Percentiles rank a stretch among this genome's conserved stretches.
Evolutionary conservation across 2,329 filamentous ascomycete species (phyloP).

Genomic region (Dendryphion nanum): DNA sequence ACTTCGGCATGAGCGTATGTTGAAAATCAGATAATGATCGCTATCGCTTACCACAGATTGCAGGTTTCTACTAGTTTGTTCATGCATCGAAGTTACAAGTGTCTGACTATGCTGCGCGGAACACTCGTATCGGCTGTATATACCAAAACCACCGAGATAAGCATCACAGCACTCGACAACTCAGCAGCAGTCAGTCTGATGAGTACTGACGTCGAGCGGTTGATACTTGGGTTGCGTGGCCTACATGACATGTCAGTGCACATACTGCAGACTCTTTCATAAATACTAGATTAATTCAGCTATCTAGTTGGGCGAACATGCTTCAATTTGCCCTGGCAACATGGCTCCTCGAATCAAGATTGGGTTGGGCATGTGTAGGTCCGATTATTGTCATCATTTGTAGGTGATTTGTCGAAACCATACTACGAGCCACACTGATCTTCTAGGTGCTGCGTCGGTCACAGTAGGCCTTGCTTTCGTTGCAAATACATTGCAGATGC

Average conservation of each 20-base stretch:
- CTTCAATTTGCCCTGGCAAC: conserved; percentile 48
- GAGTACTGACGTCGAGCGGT: conserved; percentile 48
- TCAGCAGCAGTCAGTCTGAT: conserved; percentile 43
- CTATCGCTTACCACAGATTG: not conserved
- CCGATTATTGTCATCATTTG: conserved; percentile 35
- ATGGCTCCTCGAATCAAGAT: conserved; percentile 41
- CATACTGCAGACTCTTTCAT: too few species aligned
- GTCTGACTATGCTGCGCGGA: conserved; percentile 40
- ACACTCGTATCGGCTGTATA: conserved; percentile 51
- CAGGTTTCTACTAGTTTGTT: conserved; percentile 37
- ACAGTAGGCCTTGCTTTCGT: conserved; percentile 37
- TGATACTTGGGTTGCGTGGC: conserved; percentile 41
- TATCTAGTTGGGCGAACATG: conserved; percentile 43
- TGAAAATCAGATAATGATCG: not conserved
- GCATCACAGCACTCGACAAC: conserved; percentile 29
- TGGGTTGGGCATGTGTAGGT: conserved; percentile 46
- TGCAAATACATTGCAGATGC: conserved; percentile 41
- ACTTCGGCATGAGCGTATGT: conserved; percentile 42
- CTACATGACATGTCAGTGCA: conserved; percentile 29
- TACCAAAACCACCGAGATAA: conserved; percentile 42
- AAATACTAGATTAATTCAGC: not conserved
- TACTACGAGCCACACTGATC: conserved; percentile 3
- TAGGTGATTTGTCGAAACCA: not conserved
- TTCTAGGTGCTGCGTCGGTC: conserved; percentile 33
- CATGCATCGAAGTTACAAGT: conserved; percentile 5